Evolutionary conservation across 257 asterid genomes (phyloP).

Genomic region (Ligustrum vulgare): DNA sequence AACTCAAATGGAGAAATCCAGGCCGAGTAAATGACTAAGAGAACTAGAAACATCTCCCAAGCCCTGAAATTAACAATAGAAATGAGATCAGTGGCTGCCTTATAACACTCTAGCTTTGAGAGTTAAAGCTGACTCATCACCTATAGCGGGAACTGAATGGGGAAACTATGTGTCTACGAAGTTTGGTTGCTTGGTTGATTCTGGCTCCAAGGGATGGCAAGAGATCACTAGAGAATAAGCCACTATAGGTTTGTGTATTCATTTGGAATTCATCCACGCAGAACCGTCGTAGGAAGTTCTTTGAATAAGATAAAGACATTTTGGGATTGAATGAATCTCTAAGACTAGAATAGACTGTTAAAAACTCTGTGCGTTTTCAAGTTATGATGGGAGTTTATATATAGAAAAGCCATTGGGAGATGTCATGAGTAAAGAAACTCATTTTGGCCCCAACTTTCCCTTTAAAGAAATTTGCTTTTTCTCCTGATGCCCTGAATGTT

Average conservation of each 20-base stretch:
- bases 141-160: slow-evolving; percentile 72
- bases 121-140: slow-evolving; percentile 31
- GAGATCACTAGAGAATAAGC: slow-evolving; percentile 72
- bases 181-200: slow-evolving; percentile 60
- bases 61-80: slow-evolving; percentile 49
- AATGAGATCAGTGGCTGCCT: slow-evolving; percentile 10
- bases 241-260: slow-evolving; percentile 33
- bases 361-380: slow-evolving; percentile 19
- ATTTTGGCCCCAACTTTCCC: slow-evolving; percentile 29
- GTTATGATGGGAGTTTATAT: slow-evolving; percentile 37
- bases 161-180: slow-evolving; percentile 51
- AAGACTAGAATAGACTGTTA: slow-evolving; percentile 8
- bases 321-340: slow-evolving; percentile 16
- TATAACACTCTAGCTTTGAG: slow-evolving; percentile 9
- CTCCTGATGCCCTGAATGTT: slow-evolving; percentile 33
- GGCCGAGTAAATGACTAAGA: slow-evolving; percentile 78
- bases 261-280: slow-evolving; percentile 57
- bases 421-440: slow-evolving; percentile 34
- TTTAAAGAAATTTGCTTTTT: slow-evolving; percentile 36
- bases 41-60: slow-evolving; percentile 81
- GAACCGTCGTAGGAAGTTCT: slow-evolving; percentile 59
- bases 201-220: slow-evolving; percentile 89
- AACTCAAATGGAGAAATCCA: slow-evolving; percentile 94
- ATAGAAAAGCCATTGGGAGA: slow-evolving; percentile 33
- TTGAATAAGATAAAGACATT: slow-evolving; percentile 53